phyloP scores from a whole-genome alignment of 1,284 basidiomycete species.

The Amylostereum areolatum region DNA sequence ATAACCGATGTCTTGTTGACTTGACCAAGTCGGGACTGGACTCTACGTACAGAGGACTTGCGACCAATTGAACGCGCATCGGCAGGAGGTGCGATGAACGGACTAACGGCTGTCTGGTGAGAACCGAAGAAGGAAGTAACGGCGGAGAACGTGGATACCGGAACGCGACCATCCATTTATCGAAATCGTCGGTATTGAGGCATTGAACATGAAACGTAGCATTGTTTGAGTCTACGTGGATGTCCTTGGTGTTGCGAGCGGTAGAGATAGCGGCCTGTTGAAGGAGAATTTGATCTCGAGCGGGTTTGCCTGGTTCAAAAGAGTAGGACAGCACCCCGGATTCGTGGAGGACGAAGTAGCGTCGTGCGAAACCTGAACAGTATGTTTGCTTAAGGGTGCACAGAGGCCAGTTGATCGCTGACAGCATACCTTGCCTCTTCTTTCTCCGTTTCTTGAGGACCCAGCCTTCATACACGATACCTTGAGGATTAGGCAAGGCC shows the following conservation, averaged over 20 bases:
- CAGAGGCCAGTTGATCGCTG: background rate
- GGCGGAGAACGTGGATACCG: conserved; percentile 34
- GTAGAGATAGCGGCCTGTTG: conserved; percentile 72
- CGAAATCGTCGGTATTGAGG: conserved; percentile 62
- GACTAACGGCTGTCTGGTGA: conserved; percentile 30
- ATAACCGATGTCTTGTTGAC: conserved; percentile 42
- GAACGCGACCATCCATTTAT: conserved; percentile 67
- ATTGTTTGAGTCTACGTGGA: conserved; percentile 70
- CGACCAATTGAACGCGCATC: conserved; percentile 30
- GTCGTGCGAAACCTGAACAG: conserved; percentile 69
- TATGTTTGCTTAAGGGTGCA: conserved; percentile 5
- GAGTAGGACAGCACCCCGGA: conserved; percentile 73
- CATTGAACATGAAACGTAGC: conserved; percentile 80
- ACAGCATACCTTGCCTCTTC: conserved; percentile 72
- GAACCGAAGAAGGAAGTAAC: background rate
- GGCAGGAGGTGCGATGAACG: conserved; percentile 46
- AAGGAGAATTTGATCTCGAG: conserved; percentile 65
- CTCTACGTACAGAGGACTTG: conserved; percentile 36
- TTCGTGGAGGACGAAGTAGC: conserved; percentile 65
- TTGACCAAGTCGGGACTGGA: conserved; percentile 18
- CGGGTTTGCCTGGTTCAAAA: conserved; percentile 62
- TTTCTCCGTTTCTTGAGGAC: conserved; percentile 77
- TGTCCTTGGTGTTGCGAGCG: conserved; percentile 59
- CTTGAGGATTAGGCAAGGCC: background rate
- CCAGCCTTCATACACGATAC: conserved; percentile 62